Conservation (phyloP, 805 yeast genomes). For the Kluyveromyces nonfermentans region DNA sequence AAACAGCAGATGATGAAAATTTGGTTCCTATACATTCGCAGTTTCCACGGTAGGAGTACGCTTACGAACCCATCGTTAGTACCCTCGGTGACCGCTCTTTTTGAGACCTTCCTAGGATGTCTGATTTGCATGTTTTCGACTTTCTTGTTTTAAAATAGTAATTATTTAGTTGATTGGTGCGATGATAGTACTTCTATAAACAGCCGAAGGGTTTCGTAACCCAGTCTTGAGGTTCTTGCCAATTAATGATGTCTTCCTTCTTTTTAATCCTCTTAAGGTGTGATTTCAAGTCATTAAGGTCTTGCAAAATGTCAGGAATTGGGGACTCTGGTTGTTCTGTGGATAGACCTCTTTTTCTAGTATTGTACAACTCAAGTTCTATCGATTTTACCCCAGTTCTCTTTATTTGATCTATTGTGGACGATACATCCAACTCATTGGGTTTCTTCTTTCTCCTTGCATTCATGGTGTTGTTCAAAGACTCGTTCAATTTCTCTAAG, state of each 20-base stretch:
- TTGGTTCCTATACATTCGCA: constrained; percentile 74
- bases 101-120: constrained; percentile 84
- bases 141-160: background rate
- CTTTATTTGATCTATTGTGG: constrained; percentile 4
- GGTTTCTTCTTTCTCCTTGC: constrained; percentile 12
- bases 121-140: constrained; percentile 40
- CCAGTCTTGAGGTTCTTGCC: constrained; percentile 36
- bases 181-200: constrained; percentile 11
- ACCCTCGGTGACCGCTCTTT: constrained; percentile 75
- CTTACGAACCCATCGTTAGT: constrained; percentile 65
- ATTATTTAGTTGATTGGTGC: background rate
- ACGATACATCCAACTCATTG: constrained; percentile 14
- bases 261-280: constrained; percentile 9
- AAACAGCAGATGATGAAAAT: constrained; percentile 54
- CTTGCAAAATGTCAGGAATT: constrained; percentile 10
- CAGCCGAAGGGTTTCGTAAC: constrained; percentile 47
- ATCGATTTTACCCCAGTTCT: constrained; percentile 12
- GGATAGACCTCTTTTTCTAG: constrained; percentile 2
- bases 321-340: constrained; percentile 4
- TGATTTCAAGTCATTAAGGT: constrained; percentile 14
- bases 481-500: background rate
- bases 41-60: constrained; percentile 91
- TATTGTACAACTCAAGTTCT: constrained; percentile 1
- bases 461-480: background rate
- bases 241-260: constrained; percentile 12